phyloP scores from a whole-genome alignment of 2,329 filamentous ascomycete species.

The Colletotrichum aenigma region DNA sequence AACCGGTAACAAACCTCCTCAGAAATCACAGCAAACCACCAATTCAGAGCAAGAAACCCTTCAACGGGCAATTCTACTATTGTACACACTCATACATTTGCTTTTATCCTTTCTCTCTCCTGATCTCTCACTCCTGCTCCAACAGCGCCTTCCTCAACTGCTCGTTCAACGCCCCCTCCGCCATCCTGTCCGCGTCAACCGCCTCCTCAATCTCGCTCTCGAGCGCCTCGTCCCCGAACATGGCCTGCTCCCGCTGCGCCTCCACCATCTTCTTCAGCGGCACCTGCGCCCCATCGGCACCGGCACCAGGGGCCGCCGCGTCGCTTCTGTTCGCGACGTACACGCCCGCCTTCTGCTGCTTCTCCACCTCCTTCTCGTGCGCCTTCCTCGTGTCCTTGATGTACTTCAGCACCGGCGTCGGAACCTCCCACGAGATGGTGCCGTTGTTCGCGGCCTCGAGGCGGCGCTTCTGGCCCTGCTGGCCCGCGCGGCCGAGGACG shows the following conservation, averaged over 20 bases:
- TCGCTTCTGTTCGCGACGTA: conserved; percentile 30
- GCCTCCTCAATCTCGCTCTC: not conserved
- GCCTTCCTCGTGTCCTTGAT: conserved; percentile 34
- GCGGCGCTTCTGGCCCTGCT: conserved; percentile 74
- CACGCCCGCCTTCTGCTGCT: conserved; percentile 34
- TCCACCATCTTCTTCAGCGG: conserved; percentile 35
- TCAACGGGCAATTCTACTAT: not conserved
- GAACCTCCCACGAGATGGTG: conserved; percentile 64
- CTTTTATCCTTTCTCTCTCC: not conserved
- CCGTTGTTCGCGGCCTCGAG: conserved; percentile 66
- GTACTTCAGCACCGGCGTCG: conserved; percentile 44
- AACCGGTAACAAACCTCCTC: no score
- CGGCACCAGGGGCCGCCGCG: conserved; percentile 36
- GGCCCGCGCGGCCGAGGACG: conserved; percentile 82
- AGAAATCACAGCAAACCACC: no score
- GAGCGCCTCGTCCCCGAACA: not conserved
- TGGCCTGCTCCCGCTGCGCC: not conserved
- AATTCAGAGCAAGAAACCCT: not conserved
- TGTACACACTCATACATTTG: not conserved
- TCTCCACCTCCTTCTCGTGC: conserved; percentile 34
- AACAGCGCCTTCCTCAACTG: not conserved
- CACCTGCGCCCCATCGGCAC: conserved; percentile 35
- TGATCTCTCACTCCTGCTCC: not conserved
- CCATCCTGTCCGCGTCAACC: not conserved
- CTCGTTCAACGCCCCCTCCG: not conserved